Evolutionary conservation across 352 stramenopile genomes (phyloP).

Genomic region (Globisporangium splendens): DNA sequence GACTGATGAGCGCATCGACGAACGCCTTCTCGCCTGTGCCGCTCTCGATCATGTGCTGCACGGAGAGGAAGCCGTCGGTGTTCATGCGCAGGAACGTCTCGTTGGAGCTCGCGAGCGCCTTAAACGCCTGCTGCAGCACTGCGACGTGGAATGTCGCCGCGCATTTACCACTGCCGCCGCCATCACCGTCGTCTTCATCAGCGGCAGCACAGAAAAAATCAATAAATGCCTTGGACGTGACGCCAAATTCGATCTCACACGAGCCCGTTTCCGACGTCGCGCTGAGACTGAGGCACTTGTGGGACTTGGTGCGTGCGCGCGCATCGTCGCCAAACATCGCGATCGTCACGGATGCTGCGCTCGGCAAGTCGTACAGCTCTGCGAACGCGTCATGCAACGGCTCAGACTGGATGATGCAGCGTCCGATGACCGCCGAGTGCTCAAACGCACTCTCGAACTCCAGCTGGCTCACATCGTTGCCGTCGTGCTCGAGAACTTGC

Average conservation of each 20-base stretch:
- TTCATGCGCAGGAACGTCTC: conserved; percentile 86
- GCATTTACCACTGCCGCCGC: conserved; percentile 20
- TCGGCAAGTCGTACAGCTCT: conserved; percentile 82
- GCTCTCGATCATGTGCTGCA: conserved; percentile 80
- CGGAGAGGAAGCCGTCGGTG: conserved; percentile 68
- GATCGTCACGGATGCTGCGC: conserved; percentile 74
- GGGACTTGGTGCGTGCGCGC: not conserved
- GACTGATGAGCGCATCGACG: conserved; percentile 76
- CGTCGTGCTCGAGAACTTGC: conserved; percentile 75
- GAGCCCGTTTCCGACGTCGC: conserved; percentile 68
- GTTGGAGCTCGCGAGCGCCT: conserved; percentile 67
- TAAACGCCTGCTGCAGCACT: conserved; percentile 79
- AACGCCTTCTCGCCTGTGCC: conserved; percentile 75
- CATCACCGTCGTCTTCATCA: conserved; percentile 16
- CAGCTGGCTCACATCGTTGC: conserved; percentile 59
- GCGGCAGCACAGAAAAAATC: conserved; percentile 62
- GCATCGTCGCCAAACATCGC: conserved; percentile 41
- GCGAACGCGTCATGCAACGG: conserved; percentile 76
- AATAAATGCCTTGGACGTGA: conserved; percentile 73
- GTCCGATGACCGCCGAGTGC: conserved; percentile 60
- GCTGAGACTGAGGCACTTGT: conserved; percentile 58
- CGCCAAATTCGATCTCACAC: conserved; percentile 79
- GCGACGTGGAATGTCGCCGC: conserved; percentile 74
- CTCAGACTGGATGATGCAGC: conserved; percentile 82
- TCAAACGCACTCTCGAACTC: conserved; percentile 84